Conservation (phyloP, 495 filamentous ascomycete genomes). For the Penicillium maclennaniae region DNA sequence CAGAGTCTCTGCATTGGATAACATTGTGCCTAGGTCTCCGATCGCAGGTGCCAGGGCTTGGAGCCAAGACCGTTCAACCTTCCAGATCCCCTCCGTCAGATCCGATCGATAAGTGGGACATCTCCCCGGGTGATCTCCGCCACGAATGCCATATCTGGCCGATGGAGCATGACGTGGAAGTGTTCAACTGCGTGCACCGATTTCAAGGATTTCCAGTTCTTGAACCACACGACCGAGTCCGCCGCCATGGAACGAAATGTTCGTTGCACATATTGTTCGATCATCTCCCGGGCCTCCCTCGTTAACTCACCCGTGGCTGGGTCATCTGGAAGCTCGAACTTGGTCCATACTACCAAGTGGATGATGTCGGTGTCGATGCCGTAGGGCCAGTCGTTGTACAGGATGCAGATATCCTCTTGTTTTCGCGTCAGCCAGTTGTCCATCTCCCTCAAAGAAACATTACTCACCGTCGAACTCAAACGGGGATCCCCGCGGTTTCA, state of each 20-base stretch:
- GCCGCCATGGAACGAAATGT: conserved; percentile 54
- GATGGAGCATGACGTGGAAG: conserved; percentile 86
- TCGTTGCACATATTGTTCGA: conserved; percentile 63
- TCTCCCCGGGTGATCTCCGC: conserved; percentile 71
- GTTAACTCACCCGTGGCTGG: conserved; percentile 63
- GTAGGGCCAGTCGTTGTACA: conserved; percentile 91
- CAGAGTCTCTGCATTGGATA: conserved; percentile 2
- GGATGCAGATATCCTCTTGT: conserved; percentile 69
- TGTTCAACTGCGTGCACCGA: conserved; percentile 86
- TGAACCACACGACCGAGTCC: conserved; percentile 75
- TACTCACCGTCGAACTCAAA: conserved; percentile 50
- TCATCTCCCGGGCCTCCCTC: conserved; percentile 53
- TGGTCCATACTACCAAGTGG: conserved; percentile 88
- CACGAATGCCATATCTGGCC: conserved; percentile 66
- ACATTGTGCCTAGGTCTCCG: conserved; percentile 6
- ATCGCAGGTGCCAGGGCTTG: neutral
- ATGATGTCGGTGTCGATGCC: conserved; percentile 71
- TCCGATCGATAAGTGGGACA: conserved; percentile 49
- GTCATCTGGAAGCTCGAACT: conserved; percentile 71
- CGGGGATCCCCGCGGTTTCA: conserved; percentile 42
- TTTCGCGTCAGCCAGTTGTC: neutral
- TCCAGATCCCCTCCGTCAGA: conserved; percentile 7
- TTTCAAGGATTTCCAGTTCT: conserved; percentile 81
- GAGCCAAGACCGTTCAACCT: neutral
- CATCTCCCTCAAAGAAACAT: neutral